Percentiles rank a stretch among this genome's conserved stretches.
Evolutionary conservation across 805 yeast species (phyloP).

Genomic region (Yamadazyma philogaea): DNA sequence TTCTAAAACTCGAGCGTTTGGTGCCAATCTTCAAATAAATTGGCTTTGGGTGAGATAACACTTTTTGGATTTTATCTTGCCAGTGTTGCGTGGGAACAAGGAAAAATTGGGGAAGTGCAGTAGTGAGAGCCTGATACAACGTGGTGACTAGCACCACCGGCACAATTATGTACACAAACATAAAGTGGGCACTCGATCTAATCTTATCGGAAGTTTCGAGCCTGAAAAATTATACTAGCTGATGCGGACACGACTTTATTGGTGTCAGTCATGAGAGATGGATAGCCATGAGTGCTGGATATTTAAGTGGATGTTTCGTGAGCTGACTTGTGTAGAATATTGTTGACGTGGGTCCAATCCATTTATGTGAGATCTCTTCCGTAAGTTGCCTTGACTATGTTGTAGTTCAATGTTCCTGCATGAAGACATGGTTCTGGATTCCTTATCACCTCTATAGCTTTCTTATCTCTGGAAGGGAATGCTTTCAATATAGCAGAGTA

Average conservation of each 20-base stretch:
- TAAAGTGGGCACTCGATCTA: not conserved
- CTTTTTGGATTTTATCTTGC: constrained; percentile 32
- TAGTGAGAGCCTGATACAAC: constrained; percentile 4
- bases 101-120: constrained; percentile 31
- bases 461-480: too few relatives aligned
- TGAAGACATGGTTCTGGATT: too few relatives aligned
- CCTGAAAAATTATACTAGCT: not conserved
- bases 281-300: too few relatives aligned
- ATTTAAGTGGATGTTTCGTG: too few relatives aligned
- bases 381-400: too few relatives aligned
- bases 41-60: constrained; percentile 31
- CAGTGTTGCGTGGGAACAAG: constrained; percentile 39
- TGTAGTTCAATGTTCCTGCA: too few relatives aligned
- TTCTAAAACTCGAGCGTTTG: constrained; percentile 38
- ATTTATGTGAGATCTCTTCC: too few relatives aligned
- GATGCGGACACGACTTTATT: not conserved
- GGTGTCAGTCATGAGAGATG: not conserved
- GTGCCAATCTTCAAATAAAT: constrained; percentile 34
- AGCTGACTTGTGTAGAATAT: too few relatives aligned
- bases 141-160: not conserved
- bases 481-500: too few relatives aligned
- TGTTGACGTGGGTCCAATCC: too few relatives aligned
- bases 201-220: not conserved
- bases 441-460: too few relatives aligned
- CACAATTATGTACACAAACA: not conserved